These are phyloP conservation scores for Apiospora sp. DNA, from an alignment of 2,329 filamentous ascomycete species.

Conservation along the genomic window DNA sequence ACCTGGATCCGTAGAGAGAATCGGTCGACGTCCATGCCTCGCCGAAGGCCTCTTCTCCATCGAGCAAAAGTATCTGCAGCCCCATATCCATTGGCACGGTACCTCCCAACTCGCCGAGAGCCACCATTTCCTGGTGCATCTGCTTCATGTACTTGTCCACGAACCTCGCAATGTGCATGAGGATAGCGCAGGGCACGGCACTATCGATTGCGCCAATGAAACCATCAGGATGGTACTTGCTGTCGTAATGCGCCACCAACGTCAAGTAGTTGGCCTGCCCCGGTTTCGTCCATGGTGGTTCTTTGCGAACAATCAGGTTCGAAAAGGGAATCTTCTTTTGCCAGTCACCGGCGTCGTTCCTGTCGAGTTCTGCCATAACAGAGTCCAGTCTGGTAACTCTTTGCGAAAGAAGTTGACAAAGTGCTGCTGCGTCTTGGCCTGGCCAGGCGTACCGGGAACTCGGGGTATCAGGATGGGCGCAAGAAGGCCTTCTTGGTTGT, in stretches of 20 bases:
- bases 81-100: constrained; percentile 73
- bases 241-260: constrained; percentile 86
- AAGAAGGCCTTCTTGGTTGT: constrained; percentile 68
- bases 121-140: constrained; percentile 77
- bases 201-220: constrained; percentile 89
- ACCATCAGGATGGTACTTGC: constrained; percentile 73
- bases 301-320: constrained; percentile 79
- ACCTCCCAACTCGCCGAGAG: constrained; percentile 55
- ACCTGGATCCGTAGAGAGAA: constrained; percentile 79
- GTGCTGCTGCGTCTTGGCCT: constrained; percentile 71
- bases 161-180: constrained; percentile 77
- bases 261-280: constrained; percentile 79
- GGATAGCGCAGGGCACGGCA: constrained; percentile 83
- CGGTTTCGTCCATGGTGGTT: constrained; percentile 76
- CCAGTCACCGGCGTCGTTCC: constrained; percentile 72
- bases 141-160: constrained; percentile 75
- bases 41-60: constrained; percentile 82
- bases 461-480: constrained; percentile 78
- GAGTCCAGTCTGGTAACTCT: constrained; percentile 72
- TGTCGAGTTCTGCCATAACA: constrained; percentile 79
- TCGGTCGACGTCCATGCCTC: constrained; percentile 74
- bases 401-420: constrained; percentile 75
- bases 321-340: constrained; percentile 73
- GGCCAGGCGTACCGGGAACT: constrained; percentile 77
- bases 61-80: constrained; percentile 80